Evolutionary conservation across 495 filamentous ascomycete genomes (phyloP).

Genomic region (Daldinia vernicosa): DNA sequence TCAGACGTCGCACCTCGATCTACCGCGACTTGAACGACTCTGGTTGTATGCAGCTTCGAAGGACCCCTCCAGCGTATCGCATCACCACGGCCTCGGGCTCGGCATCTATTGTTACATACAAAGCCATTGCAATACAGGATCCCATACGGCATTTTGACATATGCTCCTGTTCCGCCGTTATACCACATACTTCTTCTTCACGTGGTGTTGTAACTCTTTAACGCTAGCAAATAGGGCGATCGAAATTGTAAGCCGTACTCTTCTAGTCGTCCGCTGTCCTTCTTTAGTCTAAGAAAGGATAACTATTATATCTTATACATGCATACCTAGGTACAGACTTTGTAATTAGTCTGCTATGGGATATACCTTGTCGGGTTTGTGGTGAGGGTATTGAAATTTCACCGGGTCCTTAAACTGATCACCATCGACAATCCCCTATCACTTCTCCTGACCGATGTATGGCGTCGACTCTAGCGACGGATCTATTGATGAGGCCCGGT

Average conservation of each 20-base stretch:
- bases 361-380: slow-evolving; percentile 32
- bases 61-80: slow-evolving; percentile 9
- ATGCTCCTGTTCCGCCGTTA: slow-evolving; percentile 23
- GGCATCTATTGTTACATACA: slow-evolving; percentile 19
- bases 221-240: slow-evolving; percentile 15
- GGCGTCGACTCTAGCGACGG: slow-evolving; percentile 25
- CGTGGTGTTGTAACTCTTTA: slow-evolving; percentile 10
- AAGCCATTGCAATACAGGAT: slow-evolving; percentile 12
- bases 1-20: slow-evolving; percentile 37
- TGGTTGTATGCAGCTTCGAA: slow-evolving; percentile 35
- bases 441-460: slow-evolving; percentile 10
- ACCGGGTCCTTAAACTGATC: slow-evolving; percentile 18
- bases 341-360: slow-evolving; percentile 11
- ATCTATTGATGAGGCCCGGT: slow-evolving; percentile 34
- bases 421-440: slow-evolving; percentile 11
- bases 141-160: slow-evolving; percentile 19
- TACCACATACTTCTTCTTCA: slow-evolving; percentile 20
- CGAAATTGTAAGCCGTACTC: slow-evolving; percentile 7
- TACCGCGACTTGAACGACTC: slow-evolving; percentile 34
- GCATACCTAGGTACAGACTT: background rate
- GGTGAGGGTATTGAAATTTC: slow-evolving; percentile 16
- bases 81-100: slow-evolving; percentile 8
- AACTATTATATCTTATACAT: background rate
- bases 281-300: background rate
- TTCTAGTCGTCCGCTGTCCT: background rate